These are phyloP conservation scores for Fusarium scirpi DNA, from an alignment of 2,329 filamentous ascomycete genomes.

Conservation along the genomic window DNA sequence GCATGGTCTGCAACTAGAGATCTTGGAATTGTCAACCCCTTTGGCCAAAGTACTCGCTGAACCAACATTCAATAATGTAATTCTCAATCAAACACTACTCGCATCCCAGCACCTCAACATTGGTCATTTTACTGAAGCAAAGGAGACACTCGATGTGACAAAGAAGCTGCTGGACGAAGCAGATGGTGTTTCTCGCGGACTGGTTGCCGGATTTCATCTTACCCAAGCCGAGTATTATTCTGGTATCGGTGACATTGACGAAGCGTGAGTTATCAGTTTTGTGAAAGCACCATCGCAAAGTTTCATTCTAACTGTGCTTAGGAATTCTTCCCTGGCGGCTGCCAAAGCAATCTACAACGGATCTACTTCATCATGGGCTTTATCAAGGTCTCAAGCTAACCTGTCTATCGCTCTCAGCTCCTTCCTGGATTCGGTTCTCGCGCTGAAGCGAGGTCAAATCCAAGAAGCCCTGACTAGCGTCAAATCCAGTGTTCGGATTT, in stretches of 20 bases:
- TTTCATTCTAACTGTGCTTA: constrained; percentile 35
- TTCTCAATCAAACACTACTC: constrained; percentile 61
- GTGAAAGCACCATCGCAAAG: not conserved
- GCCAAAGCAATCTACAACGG: constrained; percentile 55
- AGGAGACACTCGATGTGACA: constrained; percentile 67
- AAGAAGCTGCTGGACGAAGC: constrained; percentile 59
- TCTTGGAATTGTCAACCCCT: constrained; percentile 59
- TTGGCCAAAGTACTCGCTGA: constrained; percentile 55
- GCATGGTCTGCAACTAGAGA: constrained; percentile 58
- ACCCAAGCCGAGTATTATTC: constrained; percentile 81
- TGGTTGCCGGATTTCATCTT: constrained; percentile 70
- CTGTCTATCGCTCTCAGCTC: constrained; percentile 49
- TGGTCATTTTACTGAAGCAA: constrained; percentile 65
- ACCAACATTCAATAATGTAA: constrained; percentile 54
- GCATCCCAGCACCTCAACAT: constrained; percentile 66
- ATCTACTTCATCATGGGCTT: constrained; percentile 50
- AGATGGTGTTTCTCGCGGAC: constrained; percentile 54
- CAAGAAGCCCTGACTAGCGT: constrained; percentile 69
- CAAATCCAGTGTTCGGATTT: constrained; percentile 66
- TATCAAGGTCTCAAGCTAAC: constrained; percentile 51
- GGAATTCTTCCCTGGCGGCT: constrained; percentile 51
- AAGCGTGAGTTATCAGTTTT: constrained; percentile 60
- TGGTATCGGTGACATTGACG: constrained; percentile 72
- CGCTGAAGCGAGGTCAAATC: constrained; percentile 70
- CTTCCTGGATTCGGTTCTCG: constrained; percentile 73